phyloP scores from a whole-genome alignment of 768 basidiomycete species.

The Dioszegia crocea region DNA sequence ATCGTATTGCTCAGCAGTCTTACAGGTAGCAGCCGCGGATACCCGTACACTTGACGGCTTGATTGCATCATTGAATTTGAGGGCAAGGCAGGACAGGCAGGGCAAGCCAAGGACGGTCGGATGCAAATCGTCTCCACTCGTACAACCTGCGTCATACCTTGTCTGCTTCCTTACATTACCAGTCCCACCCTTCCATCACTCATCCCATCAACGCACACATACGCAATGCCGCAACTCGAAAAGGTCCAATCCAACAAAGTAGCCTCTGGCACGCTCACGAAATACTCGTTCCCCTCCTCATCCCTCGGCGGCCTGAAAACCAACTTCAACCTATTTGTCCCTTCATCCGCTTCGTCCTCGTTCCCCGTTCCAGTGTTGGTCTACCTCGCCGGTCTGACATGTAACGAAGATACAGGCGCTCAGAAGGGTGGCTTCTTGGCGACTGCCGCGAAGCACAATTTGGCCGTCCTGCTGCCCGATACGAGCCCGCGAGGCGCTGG shows the following conservation, averaged over 20 bases:
- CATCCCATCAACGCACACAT: neutral
- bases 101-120: too few relatives aligned
- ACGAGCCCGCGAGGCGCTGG: conserved; percentile 91
- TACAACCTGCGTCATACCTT: neutral
- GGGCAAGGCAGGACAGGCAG: too few relatives aligned
- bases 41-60: too few relatives aligned
- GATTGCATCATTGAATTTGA: too few relatives aligned
- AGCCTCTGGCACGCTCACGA: conserved; percentile 73
- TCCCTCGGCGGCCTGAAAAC: conserved; percentile 54
- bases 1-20: too few relatives aligned
- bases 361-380: conserved; percentile 65
- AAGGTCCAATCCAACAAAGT: conserved; percentile 71
- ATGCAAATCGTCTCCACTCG: too few relatives aligned
- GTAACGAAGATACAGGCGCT: conserved; percentile 64
- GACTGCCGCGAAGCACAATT: conserved; percentile 76
- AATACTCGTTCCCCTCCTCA: conserved; percentile 56
- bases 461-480: conserved; percentile 91
- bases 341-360: conserved; percentile 56
- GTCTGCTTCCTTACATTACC: neutral
- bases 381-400: conserved; percentile 70
- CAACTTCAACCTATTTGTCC: conserved; percentile 85
- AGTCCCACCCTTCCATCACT: too few relatives aligned
- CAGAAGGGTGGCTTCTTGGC: conserved; percentile 90
- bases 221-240: conserved; percentile 54
- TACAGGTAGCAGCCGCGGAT: too few relatives aligned